These are phyloP conservation scores for Arachis stenosperma DNA, from an alignment of 306 rosid species.

Conservation along the genomic window DNA sequence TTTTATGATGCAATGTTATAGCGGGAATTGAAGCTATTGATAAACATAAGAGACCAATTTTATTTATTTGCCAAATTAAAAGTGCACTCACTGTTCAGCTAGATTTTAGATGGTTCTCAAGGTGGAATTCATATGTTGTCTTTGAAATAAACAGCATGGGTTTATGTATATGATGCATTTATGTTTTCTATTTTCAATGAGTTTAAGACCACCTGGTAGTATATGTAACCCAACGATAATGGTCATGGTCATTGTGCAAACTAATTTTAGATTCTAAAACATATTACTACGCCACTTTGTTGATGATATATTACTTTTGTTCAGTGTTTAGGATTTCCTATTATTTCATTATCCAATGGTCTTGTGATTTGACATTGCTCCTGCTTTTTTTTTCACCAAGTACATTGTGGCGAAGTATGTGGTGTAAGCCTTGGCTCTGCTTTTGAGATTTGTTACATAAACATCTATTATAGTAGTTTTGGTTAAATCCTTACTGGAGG, in stretches of 20 bases:
- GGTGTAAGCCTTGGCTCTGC: not conserved
- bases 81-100: not conserved
- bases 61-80: conserved; percentile 13
- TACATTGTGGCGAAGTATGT: conserved; percentile 21
- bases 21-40: not conserved
- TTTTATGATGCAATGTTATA: not conserved
- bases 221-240: conserved; percentile 3
- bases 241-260: not conserved
- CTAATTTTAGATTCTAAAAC: conserved; percentile 1
- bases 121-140: not conserved
- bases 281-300: not conserved
- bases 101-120: not conserved
- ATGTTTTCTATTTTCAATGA: not conserved
- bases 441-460: conserved; percentile 20
- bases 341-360: conserved; percentile 1
- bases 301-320: not conserved
- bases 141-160: not conserved
- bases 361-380: conserved; percentile 10
- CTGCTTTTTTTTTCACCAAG: not conserved
- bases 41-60: not conserved
- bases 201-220: not conserved
- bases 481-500: conserved; percentile 20
- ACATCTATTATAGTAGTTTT: conserved; percentile 10
- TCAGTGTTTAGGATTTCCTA: conserved; percentile 12
- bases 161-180: too few relatives aligned